These are phyloP conservation scores for Apiotrichum porosum DNA, from an alignment of 1,284 basidiomycete genomes.

Conservation along the genomic window DNA sequence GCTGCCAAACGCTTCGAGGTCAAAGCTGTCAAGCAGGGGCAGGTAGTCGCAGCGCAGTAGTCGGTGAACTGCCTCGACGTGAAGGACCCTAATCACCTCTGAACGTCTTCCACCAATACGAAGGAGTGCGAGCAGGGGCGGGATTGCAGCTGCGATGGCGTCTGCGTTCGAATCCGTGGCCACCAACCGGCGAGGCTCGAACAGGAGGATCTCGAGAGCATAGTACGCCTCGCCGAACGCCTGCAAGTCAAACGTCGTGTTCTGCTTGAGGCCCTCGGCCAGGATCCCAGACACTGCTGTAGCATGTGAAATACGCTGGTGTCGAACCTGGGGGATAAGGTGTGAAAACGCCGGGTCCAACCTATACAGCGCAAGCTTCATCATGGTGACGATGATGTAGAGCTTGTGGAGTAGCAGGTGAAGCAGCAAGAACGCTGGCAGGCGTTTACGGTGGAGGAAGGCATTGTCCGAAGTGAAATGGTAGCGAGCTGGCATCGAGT, in stretches of 20 bases:
- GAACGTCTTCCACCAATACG: background rate
- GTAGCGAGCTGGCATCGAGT: slow-evolving; percentile 3
- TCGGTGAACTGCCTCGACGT: slow-evolving; percentile 10
- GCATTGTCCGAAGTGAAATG: slow-evolving; percentile 4
- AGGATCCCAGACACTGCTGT: slow-evolving; percentile 10
- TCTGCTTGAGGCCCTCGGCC: background rate
- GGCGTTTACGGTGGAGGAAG: slow-evolving; percentile 1
- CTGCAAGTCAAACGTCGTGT: background rate
- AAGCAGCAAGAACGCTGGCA: slow-evolving; percentile 4
- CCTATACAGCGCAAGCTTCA: slow-evolving; percentile 7
- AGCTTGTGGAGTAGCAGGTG: slow-evolving; percentile 17
- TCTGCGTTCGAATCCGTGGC: slow-evolving; percentile 4
- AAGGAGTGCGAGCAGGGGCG: slow-evolving; percentile 4
- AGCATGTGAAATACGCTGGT: slow-evolving; percentile 14
- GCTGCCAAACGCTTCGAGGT: slow-evolving; percentile 6
- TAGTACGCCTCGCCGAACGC: slow-evolving; percentile 15
- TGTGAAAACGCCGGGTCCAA: slow-evolving; percentile 4
- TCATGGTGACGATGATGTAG: slow-evolving; percentile 14
- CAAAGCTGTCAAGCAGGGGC: background rate
- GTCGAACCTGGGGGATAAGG: background rate
- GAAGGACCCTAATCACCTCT: background rate
- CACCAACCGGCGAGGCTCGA: slow-evolving; percentile 14
- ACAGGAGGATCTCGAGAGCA: slow-evolving; percentile 15
- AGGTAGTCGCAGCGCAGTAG: slow-evolving; percentile 7
- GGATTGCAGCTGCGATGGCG: slow-evolving; percentile 1